phyloP scores from a whole-genome alignment of 1,139 yeast species.

The Geotrichum aggregatum region DNA sequence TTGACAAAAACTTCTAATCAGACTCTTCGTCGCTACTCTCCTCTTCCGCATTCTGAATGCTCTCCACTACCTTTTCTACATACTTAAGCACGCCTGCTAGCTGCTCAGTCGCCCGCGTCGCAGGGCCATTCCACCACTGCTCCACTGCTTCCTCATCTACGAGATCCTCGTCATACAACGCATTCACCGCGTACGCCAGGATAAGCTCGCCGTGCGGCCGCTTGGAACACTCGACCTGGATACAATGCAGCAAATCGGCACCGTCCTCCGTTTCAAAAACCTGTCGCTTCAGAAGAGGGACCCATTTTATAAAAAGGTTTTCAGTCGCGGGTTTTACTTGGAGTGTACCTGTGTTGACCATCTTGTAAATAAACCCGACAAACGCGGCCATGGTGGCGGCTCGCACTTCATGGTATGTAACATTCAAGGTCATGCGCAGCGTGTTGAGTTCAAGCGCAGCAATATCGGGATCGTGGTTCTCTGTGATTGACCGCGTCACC shows the following conservation, averaged over 20 bases:
- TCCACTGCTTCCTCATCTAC: constrained; percentile 75
- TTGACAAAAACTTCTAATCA: constrained; percentile 27
- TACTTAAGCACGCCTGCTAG: constrained; percentile 50
- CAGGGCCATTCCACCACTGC: constrained; percentile 68
- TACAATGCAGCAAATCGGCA: constrained; percentile 60
- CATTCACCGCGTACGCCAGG: constrained; percentile 59
- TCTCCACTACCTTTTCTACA: constrained; percentile 71
- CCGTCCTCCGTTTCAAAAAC: constrained; percentile 77
- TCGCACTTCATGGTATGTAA: constrained; percentile 87
- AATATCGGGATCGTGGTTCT: constrained; percentile 88
- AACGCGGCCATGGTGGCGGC: constrained; percentile 73
- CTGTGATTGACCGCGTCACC: constrained; percentile 82
- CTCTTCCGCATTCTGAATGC: constrained; percentile 88
- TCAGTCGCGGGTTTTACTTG: constrained; percentile 69
- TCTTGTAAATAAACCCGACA: constrained; percentile 61
- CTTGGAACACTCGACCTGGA: constrained; percentile 49
- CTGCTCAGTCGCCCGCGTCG: constrained; percentile 44
- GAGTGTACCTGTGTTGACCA: constrained; percentile 69
- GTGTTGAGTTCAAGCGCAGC: constrained; percentile 90
- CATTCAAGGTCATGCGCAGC: constrained; percentile 95
- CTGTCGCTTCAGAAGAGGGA: constrained; percentile 65
- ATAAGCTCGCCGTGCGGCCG: constrained; percentile 46
- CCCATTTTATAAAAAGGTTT: constrained; percentile 77
- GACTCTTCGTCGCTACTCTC: constrained; percentile 53
- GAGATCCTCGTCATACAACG: constrained; percentile 74